phyloP scores from a whole-genome alignment of 2,329 filamentous ascomycete genomes.

The Ophiocordyceps camponoti-floridani region DNA sequence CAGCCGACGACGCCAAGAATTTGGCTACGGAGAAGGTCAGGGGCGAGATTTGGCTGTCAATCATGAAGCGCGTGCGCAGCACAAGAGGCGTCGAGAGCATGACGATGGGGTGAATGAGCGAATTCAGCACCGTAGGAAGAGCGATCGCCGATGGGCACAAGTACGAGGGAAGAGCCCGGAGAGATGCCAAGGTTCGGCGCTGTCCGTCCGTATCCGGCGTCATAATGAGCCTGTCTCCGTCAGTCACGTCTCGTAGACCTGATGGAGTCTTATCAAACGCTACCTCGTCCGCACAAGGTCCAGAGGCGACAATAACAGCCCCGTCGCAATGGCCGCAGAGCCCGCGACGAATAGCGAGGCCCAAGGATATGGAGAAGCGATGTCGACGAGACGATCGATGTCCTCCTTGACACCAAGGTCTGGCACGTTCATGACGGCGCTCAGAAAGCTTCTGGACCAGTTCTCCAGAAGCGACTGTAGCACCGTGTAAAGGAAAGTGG shows the following conservation, averaged over 20 bases:
- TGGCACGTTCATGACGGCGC: slow-evolving; percentile 76
- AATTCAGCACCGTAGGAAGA: slow-evolving; percentile 73
- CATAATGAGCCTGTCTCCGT: slow-evolving; percentile 50
- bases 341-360: slow-evolving; percentile 60
- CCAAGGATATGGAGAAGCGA: slow-evolving; percentile 66
- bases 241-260: slow-evolving; percentile 5
- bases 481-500: slow-evolving; percentile 80
- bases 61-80: slow-evolving; percentile 65
- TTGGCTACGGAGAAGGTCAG: slow-evolving; percentile 66
- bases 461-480: slow-evolving; percentile 76
- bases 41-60: slow-evolving; percentile 69
- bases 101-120: slow-evolving; percentile 66
- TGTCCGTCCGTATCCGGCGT: slow-evolving; percentile 61
- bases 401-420: slow-evolving; percentile 63
- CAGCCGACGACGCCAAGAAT: slow-evolving; percentile 62
- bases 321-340: slow-evolving; percentile 49
- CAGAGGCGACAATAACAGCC: slow-evolving; percentile 66
- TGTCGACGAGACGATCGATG: slow-evolving; percentile 54
- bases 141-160: slow-evolving; percentile 53
- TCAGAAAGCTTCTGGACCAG: slow-evolving; percentile 81
- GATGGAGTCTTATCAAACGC: not conserved
- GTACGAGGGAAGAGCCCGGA: slow-evolving; percentile 64
- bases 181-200: slow-evolving; percentile 59
- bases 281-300: slow-evolving; percentile 70
- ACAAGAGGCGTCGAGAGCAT: slow-evolving; percentile 70